These are phyloP conservation scores for Clavispora santaluciae DNA, from an alignment of 805 yeast genomes.

Conservation along the genomic window DNA sequence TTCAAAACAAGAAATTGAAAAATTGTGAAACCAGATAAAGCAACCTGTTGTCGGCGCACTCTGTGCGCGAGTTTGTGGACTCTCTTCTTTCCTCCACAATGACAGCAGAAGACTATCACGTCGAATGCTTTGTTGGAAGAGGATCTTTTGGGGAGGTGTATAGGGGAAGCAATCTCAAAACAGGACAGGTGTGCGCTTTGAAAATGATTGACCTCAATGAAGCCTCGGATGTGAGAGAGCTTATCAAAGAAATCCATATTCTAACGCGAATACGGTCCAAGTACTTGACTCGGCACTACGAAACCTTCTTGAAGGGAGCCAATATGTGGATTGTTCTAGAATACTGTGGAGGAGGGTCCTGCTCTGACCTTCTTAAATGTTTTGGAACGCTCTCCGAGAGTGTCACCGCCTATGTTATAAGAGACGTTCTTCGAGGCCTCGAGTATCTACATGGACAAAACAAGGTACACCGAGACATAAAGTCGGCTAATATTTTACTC, in stretches of 20 bases:
- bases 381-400: slow-evolving; percentile 54
- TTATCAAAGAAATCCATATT: slow-evolving; percentile 75
- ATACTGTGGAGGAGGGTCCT: slow-evolving; percentile 92
- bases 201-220: slow-evolving; percentile 81
- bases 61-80: background rate
- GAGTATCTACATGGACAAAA: slow-evolving; percentile 68
- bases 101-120: slow-evolving; percentile 15
- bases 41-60: too few relatives aligned
- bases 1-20: background rate
- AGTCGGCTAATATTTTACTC: slow-evolving; percentile 81
- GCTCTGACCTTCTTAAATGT: slow-evolving; percentile 64
- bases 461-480: slow-evolving; percentile 85
- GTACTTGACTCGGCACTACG: slow-evolving; percentile 57
- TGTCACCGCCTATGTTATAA: slow-evolving; percentile 44
- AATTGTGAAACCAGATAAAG: too few relatives aligned
- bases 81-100: slow-evolving; percentile 3
- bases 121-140: slow-evolving; percentile 45
- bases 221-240: slow-evolving; percentile 59
- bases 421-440: slow-evolving; percentile 66
- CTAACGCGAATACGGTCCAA: slow-evolving; percentile 34
- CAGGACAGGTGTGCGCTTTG: slow-evolving; percentile 62
- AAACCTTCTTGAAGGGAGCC: slow-evolving; percentile 59
- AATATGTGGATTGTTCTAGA: slow-evolving; percentile 91
- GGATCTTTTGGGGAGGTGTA: slow-evolving; percentile 90
- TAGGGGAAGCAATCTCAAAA: slow-evolving; percentile 40